phyloP scores from a whole-genome alignment of 78 protist species.

The Chrysochromulina parva region DNA sequence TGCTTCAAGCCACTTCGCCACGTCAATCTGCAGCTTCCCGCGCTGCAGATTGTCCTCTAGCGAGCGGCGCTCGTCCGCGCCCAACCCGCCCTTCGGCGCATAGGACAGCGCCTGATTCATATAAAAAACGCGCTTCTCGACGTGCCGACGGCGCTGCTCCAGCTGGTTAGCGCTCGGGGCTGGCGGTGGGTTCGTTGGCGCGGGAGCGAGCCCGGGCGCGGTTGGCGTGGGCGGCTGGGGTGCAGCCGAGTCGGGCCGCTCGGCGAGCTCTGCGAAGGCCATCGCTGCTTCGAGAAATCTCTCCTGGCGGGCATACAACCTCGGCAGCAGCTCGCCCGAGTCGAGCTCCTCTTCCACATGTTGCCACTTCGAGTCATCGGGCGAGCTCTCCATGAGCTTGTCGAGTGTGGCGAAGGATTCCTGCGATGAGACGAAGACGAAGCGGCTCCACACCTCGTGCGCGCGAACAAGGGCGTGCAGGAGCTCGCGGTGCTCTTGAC shows the following conservation, averaged over 20 bases:
- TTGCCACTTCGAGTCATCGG: not conserved
- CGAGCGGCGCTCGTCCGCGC: not conserved
- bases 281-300: no score
- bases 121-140: no score
- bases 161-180: not conserved
- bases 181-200: not conserved
- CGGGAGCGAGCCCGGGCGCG: not conserved
- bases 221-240: no score
- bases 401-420: not conserved
- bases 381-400: no score
- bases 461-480: no score
- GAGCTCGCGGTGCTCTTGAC: not conserved
- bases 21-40: not conserved
- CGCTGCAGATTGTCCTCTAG: not conserved
- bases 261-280: no score
- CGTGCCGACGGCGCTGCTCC: no score
- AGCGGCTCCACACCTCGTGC: not conserved
- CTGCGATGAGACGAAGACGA: not conserved
- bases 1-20: not conserved
- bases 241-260: no score
- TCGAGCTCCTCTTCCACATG: not conserved
- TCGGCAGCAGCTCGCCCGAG: not conserved
- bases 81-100: not conserved
- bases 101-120: not conserved
- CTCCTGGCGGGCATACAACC: not conserved